These are phyloP conservation scores for Umbilicaria muhlenbergii DNA, from an alignment of 495 filamentous ascomycete species.

Conservation along the genomic window DNA sequence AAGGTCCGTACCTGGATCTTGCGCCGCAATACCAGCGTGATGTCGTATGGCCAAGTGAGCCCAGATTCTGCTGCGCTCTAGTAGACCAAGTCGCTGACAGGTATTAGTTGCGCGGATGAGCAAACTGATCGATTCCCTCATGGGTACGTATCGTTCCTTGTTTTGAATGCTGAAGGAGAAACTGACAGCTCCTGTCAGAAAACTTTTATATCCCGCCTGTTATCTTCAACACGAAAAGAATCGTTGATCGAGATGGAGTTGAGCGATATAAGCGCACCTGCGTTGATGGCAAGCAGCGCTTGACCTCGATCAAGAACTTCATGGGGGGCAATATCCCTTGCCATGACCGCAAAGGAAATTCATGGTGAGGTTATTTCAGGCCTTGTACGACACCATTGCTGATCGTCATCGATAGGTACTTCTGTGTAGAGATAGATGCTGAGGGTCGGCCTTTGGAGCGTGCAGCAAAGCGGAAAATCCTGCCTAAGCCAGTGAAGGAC, in stretches of 20 bases:
- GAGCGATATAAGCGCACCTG: not conserved
- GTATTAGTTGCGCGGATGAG: not conserved
- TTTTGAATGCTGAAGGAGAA: not conserved
- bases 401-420: too few species aligned
- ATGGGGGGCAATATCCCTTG: not conserved
- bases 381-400: too few species aligned
- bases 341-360: not conserved
- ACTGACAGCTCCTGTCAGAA: too few species aligned
- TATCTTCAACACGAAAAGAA: not conserved
- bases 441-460: too few species aligned
- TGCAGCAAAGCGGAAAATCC: too few species aligned
- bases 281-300: slow-evolving; percentile 1
- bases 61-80: not conserved
- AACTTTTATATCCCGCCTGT: not conserved
- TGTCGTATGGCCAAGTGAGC: not conserved
- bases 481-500: not conserved
- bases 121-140: not conserved
- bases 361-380: not conserved
- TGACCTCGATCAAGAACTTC: not conserved
- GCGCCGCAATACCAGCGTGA: not conserved
- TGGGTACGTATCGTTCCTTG: not conserved
- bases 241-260: not conserved
- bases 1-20: slow-evolving; percentile 1
- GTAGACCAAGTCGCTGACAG: not conserved
- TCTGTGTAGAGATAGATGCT: too few species aligned